A percentile compares a stretch with the other conserved stretches of the same genome.
phyloP scores from a whole-genome alignment of 2,329 filamentous ascomycete species.

The Colletotrichum tanaceti region DNA sequence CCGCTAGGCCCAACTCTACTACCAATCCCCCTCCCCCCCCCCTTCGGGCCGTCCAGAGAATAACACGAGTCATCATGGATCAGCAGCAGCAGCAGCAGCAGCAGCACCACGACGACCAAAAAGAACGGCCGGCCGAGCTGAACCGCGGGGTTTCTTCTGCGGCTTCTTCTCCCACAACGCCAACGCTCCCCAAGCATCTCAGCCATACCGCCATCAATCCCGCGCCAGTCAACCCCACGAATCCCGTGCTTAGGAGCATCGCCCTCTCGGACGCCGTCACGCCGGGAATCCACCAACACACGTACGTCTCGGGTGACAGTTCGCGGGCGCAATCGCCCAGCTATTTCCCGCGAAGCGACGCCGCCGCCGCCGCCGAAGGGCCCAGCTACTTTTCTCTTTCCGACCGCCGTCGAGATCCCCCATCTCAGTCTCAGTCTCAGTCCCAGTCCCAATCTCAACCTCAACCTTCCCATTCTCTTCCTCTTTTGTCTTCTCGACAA shows the following conservation, averaged over 20 bases:
- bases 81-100: slow-evolving; percentile 8
- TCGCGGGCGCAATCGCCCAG: slow-evolving; percentile 39
- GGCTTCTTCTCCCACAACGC: not conserved
- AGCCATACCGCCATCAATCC: slow-evolving; percentile 20
- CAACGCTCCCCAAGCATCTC: slow-evolving; percentile 3
- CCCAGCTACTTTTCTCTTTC: slow-evolving; percentile 44
- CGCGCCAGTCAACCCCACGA: slow-evolving; percentile 37
- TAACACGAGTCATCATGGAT: slow-evolving; percentile 36
- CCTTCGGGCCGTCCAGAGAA: not conserved
- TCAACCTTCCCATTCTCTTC: not conserved
- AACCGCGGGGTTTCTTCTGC: slow-evolving; percentile 9
- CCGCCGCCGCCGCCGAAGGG: not conserved
- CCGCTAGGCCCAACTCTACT: slow-evolving; percentile 19
- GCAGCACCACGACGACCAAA: not conserved
- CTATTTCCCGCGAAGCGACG: slow-evolving; percentile 42
- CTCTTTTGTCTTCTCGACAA: not conserved
- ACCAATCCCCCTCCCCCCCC: slow-evolving; percentile 4
- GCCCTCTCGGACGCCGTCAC: slow-evolving; percentile 46
- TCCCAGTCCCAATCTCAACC: slow-evolving; percentile 7
- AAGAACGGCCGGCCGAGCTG: slow-evolving; percentile 7
- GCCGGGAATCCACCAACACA: slow-evolving; percentile 46
- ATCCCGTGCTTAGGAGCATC: slow-evolving; percentile 37
- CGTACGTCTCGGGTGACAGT: slow-evolving; percentile 41
- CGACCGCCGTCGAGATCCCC: slow-evolving; percentile 27
- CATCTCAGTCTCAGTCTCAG: not conserved